Evolutionary conservation across 495 filamentous ascomycete species (phyloP).

Genomic region (Tuber brumale): DNA sequence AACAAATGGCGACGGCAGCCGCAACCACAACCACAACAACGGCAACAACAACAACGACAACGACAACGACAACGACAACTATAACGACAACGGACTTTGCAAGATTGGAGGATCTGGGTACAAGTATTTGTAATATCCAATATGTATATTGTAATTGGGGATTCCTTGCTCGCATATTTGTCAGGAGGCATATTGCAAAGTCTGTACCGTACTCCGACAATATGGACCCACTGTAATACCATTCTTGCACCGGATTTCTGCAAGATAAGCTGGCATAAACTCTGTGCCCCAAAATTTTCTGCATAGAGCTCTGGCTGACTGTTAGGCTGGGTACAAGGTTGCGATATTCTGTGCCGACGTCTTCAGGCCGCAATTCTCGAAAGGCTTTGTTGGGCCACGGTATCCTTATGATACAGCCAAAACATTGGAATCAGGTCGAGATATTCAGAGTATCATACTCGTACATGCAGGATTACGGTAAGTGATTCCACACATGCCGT

Average conservation of each 20-base stretch:
- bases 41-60: background rate
- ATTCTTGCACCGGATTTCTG: background rate
- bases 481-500: background rate
- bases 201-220: background rate
- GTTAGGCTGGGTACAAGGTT: background rate
- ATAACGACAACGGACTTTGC: background rate
- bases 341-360: background rate
- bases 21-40: background rate
- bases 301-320: background rate
- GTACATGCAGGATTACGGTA: background rate
- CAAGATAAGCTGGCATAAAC: background rate
- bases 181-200: background rate
- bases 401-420: background rate
- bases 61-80: background rate
- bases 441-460: background rate
- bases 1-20: background rate
- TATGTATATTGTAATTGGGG: background rate
- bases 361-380: background rate
- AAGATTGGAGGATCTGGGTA: background rate
- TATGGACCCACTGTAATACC: background rate
- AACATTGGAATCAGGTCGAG: background rate
- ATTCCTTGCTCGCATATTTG: background rate
- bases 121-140: background rate
- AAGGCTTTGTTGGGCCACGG: background rate
- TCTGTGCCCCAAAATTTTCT: background rate